Conservation (phyloP, 495 filamentous ascomycete species). For the Barbatosphaeria neglecta region DNA sequence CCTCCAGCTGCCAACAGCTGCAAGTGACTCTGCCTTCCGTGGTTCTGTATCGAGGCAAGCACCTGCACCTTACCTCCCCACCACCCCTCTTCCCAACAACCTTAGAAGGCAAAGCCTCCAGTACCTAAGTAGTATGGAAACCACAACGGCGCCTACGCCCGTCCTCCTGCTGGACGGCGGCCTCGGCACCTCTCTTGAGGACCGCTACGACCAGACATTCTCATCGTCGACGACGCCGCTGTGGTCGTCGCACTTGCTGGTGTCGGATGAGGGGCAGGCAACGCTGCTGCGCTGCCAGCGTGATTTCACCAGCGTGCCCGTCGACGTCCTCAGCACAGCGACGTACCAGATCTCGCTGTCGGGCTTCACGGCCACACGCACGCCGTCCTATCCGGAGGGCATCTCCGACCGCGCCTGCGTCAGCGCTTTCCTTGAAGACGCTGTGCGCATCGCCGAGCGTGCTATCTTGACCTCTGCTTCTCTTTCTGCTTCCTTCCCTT, state of each 20-base stretch:
- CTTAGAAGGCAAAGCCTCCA: no score
- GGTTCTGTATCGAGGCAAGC: no score
- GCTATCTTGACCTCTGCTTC: no score
- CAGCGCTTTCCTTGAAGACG: constrained; percentile 14
- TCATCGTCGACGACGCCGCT: constrained; percentile 33
- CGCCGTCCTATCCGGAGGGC: constrained; percentile 9
- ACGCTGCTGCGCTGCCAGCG: constrained; percentile 41
- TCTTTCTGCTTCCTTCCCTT: no score
- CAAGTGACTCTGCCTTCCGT: no score
- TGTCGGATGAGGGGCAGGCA: constrained; percentile 29
- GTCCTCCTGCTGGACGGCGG: constrained; percentile 52
- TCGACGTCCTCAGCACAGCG: constrained; percentile 49
- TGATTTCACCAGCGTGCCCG: constrained; percentile 40
- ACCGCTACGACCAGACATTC: constrained; percentile 38
- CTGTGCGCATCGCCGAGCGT: constrained; percentile 26
- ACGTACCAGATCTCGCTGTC: constrained; percentile 52
- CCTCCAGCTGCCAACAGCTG: no score
- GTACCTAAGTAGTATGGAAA: no score
- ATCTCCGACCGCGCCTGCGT: constrained; percentile 10
- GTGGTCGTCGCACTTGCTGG: constrained; percentile 54
- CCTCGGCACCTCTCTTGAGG: constrained; percentile 53
- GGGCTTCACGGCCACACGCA: constrained; percentile 35
- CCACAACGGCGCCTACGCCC: constrained; percentile 5
- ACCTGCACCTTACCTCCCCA: no score
- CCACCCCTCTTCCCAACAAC: no score